These are phyloP conservation scores for Paramecium pentaurelia DNA, from an alignment of 73 alveolate species.

Conservation along the genomic window DNA sequence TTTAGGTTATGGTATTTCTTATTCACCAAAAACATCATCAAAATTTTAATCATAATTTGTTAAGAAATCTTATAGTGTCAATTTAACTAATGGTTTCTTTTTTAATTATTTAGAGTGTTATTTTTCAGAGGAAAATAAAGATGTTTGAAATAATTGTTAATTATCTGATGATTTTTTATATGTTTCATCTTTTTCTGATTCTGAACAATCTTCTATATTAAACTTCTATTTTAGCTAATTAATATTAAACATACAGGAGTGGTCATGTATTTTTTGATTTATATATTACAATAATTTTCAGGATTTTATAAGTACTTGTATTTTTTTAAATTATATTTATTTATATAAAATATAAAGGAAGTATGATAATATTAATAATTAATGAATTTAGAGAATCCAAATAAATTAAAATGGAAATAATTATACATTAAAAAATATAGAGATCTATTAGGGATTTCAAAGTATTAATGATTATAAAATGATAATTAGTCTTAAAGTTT, in stretches of 20 bases:
- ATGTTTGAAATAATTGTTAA: neutral
- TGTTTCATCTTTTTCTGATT: neutral
- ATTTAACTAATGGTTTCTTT: neutral
- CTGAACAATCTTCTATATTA: neutral
- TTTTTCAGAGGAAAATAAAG: neutral
- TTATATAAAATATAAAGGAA: neutral
- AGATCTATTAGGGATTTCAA: neutral
- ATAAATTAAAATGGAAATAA: neutral
- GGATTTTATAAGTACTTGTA: neutral
- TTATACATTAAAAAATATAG: neutral
- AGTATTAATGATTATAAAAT: neutral
- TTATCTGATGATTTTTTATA: neutral
- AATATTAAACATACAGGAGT: neutral
- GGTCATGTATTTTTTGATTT: neutral
- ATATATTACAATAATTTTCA: neutral
- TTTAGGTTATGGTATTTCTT: neutral
- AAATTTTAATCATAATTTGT: neutral
- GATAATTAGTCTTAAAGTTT: neutral
- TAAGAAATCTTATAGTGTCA: neutral
- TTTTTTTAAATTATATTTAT: neutral
- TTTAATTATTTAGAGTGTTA: neutral
- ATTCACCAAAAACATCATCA: constrained; percentile 35
- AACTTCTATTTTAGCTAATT: neutral
- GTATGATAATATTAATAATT: neutral
- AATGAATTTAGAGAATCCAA: neutral